Conservation (phyloP, 2,329 filamentous ascomycete genomes). For the Chaetomium olivaceum region DNA sequence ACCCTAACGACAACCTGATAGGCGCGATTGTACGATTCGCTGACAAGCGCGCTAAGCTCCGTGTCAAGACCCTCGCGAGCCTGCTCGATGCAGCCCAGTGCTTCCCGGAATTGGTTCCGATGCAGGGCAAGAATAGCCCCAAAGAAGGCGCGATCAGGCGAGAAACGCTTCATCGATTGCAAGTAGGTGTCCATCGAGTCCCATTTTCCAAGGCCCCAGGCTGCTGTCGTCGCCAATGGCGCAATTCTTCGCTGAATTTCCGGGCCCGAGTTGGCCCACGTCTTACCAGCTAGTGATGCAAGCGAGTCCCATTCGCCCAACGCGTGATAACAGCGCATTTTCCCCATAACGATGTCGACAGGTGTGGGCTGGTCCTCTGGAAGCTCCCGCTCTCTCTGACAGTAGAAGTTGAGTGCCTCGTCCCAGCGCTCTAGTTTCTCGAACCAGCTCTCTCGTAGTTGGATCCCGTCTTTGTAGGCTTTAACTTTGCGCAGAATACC, state of each 20-base stretch:
- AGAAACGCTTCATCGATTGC: constrained; percentile 88
- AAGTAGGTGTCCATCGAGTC: constrained; percentile 98
- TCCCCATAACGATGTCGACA: constrained; percentile 97
- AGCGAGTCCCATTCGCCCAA: constrained; percentile 96
- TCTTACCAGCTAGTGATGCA: constrained; percentile 83
- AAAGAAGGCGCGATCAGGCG: constrained; percentile 95
- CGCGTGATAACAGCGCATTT: constrained; percentile 97
- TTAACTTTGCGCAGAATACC: constrained; percentile 96
- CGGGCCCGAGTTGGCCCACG: constrained; percentile 85
- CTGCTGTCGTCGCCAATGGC: constrained; percentile 88
- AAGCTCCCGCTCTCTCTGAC: constrained; percentile 76
- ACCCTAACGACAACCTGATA: constrained; percentile 98
- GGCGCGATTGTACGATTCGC: constrained; percentile 95
- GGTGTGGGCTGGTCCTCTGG: constrained; percentile 59
- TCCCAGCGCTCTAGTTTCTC: constrained; percentile 99
- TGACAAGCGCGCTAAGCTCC: constrained; percentile 92
- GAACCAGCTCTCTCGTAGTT: constrained; percentile 97
- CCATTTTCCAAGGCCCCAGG: constrained; percentile 96
- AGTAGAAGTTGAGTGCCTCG: constrained; percentile 89
- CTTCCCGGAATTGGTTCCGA: constrained; percentile 91
- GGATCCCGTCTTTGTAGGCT: constrained; percentile 87
- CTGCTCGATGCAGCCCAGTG: constrained; percentile 83
- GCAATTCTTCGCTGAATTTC: constrained; percentile 91
- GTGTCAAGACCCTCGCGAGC: constrained; percentile 92
- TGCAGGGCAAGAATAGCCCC: constrained; percentile 94